Evolutionary conservation across 179 eudicot genomes (phyloP).

Genomic region (Carnegiea gigantea): DNA sequence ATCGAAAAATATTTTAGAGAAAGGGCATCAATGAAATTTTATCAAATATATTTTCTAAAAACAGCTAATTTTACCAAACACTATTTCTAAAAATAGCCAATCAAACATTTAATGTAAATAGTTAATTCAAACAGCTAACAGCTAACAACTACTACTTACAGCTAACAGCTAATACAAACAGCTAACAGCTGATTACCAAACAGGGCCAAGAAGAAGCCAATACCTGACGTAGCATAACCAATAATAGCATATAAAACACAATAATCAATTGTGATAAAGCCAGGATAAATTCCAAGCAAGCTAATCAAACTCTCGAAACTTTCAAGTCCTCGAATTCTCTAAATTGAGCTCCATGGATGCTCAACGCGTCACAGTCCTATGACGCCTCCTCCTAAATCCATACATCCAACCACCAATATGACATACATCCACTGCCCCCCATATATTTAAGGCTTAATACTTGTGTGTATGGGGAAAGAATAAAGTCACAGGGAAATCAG

Average conservation of each 20-base stretch:
- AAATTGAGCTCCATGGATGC: neutral
- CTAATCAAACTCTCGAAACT: neutral
- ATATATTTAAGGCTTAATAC: neutral
- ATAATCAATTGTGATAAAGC: neutral
- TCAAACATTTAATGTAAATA: too few species aligned
- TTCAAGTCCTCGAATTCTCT: neutral
- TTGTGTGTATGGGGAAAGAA: neutral
- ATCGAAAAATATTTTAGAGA: too few species aligned
- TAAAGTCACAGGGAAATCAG: conserved; percentile 55
- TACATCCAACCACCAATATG: conserved; percentile 21
- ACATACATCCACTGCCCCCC: conserved; percentile 8
- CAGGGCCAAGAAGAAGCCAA: neutral
- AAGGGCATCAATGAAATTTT: too few species aligned
- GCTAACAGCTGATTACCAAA: too few species aligned
- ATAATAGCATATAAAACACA: neutral
- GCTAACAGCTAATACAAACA: too few species aligned
- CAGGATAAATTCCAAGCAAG: neutral
- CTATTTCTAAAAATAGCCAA: too few species aligned
- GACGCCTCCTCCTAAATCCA: conserved; percentile 10
- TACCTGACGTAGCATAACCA: neutral
- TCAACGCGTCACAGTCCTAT: conserved; percentile 21
- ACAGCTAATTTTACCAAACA: too few species aligned
- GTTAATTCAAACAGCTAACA: too few species aligned
- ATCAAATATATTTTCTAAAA: too few species aligned
- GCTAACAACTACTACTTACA: too few species aligned